Evolutionary conservation across 2,329 filamentous ascomycete genomes (phyloP), one percentile per base, ranked within the genome.

Genomic region (Alternaria longipes): DNA sequence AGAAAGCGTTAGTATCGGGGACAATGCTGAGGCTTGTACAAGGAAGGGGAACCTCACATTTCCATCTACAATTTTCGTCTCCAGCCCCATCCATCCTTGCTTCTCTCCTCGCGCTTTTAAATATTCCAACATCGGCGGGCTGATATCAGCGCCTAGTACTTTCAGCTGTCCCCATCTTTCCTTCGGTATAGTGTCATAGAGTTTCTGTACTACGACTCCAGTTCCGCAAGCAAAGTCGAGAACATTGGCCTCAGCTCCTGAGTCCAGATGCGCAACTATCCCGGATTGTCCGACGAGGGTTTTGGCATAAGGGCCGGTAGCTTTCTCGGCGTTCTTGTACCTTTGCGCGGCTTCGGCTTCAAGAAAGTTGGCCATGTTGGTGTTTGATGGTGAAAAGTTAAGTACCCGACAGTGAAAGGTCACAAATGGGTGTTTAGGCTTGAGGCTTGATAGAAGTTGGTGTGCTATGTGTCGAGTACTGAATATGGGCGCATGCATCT

Each of bases 151-250:
- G 8, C 67, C 69, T 2, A 74, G 60, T 0, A 76, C 56, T 14
- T 64, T 60, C 8, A 73, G 14, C 1, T 55, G 46, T 8, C 4
- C 18, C 72, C 67, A 71, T 0, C 65, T 56, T n/a, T 65, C 53
- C 5, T 47, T 50, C 4, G 61, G 62, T 7, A 73, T 44, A 0
- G 51, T 47, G 0, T 61, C 61, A 46, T 75, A 73, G 2, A 75
- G 14, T 11, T 64, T 66, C 9, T 67, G 62, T 3, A 58, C 59
- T 1, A 72, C 65, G 4, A 67, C 68, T 28, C 73, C 73, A 0
- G 71, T 75, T 6, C 73, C 72, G 40, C 67, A 68, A 2, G 66
- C 72, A 4, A 76, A 62, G 45, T 76, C 72, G 12, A 74, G 51
- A 34, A 70, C 58, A n/a, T 64, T 18, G 3, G 63, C 56, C 2